A percentile compares a stretch with the other conserved stretches of the same genome.
phyloP scores from a whole-genome alignment of 345 rosid species.

The Populus pruinosa region DNA sequence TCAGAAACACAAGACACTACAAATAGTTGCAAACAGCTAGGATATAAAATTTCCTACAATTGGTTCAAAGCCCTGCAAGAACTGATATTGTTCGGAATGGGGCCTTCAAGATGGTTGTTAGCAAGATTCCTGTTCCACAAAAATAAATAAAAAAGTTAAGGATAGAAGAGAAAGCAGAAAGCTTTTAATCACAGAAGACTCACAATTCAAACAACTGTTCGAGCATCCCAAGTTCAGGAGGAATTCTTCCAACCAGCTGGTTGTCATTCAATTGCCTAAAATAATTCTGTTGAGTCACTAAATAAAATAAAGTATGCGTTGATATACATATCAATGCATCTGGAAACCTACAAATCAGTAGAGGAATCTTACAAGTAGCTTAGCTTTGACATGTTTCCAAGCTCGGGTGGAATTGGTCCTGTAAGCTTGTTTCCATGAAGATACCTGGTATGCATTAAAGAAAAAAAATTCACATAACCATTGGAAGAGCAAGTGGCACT shows the following conservation, averaged over 20 bases:
- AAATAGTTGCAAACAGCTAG: neutral
- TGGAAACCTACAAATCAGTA: neutral
- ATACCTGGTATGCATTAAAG: constrained; percentile 44
- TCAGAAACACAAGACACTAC: no score
- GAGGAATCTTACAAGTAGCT: constrained; percentile 71
- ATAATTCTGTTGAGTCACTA: neutral
- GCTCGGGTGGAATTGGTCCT: constrained; percentile 90
- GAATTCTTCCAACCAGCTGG: constrained; percentile 63
- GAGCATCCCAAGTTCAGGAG: constrained; percentile 89
- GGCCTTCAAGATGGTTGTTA: constrained; percentile 72
- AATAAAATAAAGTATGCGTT: neutral
- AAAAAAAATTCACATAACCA: neutral
- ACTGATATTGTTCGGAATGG: constrained; percentile 78
- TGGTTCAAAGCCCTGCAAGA: constrained; percentile 86
- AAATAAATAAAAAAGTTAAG: neutral
- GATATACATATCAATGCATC: neutral
- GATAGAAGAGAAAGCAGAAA: neutral
- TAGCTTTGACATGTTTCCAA: constrained; percentile 93
- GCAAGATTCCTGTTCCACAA: constrained; percentile 73
- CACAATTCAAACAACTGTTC: constrained; percentile 92
- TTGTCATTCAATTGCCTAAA: constrained; percentile 82
- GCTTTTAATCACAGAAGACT: constrained; percentile 4
- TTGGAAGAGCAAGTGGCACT: neutral
- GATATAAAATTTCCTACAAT: constrained; percentile 43
- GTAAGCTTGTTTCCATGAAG: constrained; percentile 90